A percentile compares a stretch with the other conserved stretches of the same genome.
Conservation (phyloP, 2,329 filamentous ascomycete species). For the Aspergillus latus region DNA sequence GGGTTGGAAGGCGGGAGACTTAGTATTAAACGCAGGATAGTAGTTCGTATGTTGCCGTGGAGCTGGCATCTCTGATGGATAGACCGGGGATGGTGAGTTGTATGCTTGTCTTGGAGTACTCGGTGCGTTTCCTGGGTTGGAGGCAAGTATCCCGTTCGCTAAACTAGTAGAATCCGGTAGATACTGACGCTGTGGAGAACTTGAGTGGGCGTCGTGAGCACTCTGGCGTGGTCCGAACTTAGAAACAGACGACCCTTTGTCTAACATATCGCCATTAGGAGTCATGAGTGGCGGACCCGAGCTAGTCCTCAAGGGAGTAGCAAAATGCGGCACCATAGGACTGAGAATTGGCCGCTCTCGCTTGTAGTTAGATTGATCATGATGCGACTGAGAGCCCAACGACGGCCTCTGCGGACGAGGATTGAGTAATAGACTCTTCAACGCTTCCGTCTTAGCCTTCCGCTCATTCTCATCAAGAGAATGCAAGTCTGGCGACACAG, state of each 20-base stretch:
- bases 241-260: slow-evolving; percentile 19
- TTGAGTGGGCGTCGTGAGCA: slow-evolving; percentile 25
- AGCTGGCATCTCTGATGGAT: slow-evolving; percentile 24
- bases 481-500: slow-evolving; percentile 29
- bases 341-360: slow-evolving; percentile 20
- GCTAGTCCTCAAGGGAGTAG: slow-evolving; percentile 32
- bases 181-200: slow-evolving; percentile 24
- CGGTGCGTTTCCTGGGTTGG: slow-evolving; percentile 19
- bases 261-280: slow-evolving; percentile 19
- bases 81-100: slow-evolving; percentile 24
- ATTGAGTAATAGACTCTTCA: slow-evolving; percentile 49
- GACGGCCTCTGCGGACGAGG: slow-evolving; percentile 39
- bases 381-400: slow-evolving; percentile 31
- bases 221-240: slow-evolving; percentile 24
- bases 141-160: slow-evolving; percentile 32
- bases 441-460: slow-evolving; percentile 44
- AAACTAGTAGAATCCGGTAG: slow-evolving; percentile 34
- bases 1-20: slow-evolving; percentile 23
- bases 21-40: slow-evolving; percentile 26
- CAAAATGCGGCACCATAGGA: slow-evolving; percentile 30
- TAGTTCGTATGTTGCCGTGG: slow-evolving; percentile 19
- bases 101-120: slow-evolving; percentile 17
- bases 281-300: slow-evolving; percentile 36
- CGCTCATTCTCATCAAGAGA: slow-evolving; percentile 41
- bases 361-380: slow-evolving; percentile 21